Evolutionary conservation across 2,329 filamentous ascomycete genomes (phyloP).

Genomic region (Stromatinia cepivora): DNA sequence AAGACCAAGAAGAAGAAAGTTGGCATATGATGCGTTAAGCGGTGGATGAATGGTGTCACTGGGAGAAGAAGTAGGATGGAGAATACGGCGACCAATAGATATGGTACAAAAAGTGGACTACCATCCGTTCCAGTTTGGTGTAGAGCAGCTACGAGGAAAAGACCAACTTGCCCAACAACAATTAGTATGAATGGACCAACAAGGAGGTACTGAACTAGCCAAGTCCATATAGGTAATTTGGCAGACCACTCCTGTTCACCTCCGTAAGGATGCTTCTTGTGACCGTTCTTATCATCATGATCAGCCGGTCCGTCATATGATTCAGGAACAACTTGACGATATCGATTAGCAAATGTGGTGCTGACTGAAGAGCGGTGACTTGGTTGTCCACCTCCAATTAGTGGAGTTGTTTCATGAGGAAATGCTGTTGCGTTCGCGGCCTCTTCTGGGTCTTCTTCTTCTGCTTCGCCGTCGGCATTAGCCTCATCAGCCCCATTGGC

Average conservation of each 20-base stretch:
- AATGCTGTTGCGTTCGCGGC: neutral
- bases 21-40: conserved; percentile 80
- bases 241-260: conserved; percentile 85
- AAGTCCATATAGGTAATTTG: conserved; percentile 77
- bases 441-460: conserved; percentile 36
- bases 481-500: conserved; percentile 43
- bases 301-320: conserved; percentile 32
- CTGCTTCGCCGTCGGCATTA: conserved; percentile 36
- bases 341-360: conserved; percentile 57
- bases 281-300: conserved; percentile 36
- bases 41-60: conserved; percentile 79
- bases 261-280: conserved; percentile 53
- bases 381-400: conserved; percentile 45
- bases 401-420: conserved; percentile 54
- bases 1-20: conserved; percentile 73
- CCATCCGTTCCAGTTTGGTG: conserved; percentile 86
- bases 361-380: conserved; percentile 53
- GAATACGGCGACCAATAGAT: conserved; percentile 67
- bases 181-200: conserved; percentile 77
- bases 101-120: conserved; percentile 67
- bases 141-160: conserved; percentile 70
- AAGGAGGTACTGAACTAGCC: conserved; percentile 82
- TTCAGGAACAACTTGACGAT: conserved; percentile 39
- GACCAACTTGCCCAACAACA: conserved; percentile 71
- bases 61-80: conserved; percentile 74